These are phyloP conservation scores for Coleophoma cylindrospora DNA, from an alignment of 2,329 filamentous ascomycete species.

Conservation along the genomic window DNA sequence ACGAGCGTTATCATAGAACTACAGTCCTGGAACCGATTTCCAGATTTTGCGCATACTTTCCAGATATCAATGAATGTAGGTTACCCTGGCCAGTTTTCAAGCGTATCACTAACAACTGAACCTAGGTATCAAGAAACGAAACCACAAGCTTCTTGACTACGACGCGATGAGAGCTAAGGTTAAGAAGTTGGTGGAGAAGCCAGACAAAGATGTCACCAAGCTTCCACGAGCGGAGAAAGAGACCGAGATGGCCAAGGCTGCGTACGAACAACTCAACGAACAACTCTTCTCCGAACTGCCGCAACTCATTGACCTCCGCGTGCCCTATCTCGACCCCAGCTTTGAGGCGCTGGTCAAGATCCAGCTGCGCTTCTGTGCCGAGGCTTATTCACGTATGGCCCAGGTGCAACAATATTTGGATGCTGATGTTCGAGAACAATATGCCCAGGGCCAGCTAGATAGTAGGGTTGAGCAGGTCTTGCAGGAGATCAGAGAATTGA, in stretches of 20 bases:
- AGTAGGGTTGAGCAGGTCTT: constrained; percentile 89
- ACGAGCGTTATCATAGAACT: constrained; percentile 44
- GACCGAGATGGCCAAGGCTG: constrained; percentile 85
- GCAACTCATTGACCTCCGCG: constrained; percentile 91
- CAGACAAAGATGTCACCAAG: constrained; percentile 97
- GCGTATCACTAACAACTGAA: constrained; percentile 11
- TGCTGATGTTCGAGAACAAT: constrained; percentile 91
- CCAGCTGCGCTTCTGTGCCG: constrained; percentile 93
- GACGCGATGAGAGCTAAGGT: constrained; percentile 93
- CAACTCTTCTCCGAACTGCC: constrained; percentile 90
- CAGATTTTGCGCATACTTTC: constrained; percentile 96
- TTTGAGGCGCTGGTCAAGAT: constrained; percentile 99
- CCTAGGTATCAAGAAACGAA: constrained; percentile 92
- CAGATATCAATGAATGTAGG: constrained; percentile 94
- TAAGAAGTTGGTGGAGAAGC: constrained; percentile 95
- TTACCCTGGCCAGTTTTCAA: background rate
- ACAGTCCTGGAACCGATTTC: constrained; percentile 95
- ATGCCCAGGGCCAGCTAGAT: constrained; percentile 89
- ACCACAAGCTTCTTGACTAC: constrained; percentile 98
- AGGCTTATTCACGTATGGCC: constrained; percentile 96
- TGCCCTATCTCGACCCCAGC: constrained; percentile 93
- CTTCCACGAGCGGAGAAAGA: constrained; percentile 95
- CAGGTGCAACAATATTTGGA: constrained; percentile 99
- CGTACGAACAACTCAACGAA: constrained; percentile 96
- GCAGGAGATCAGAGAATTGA: constrained; percentile 94